Evolutionary conservation across 331 rosid genomes (phyloP), one percentile per base, ranked within the genome.

Genomic region (Rhamnella rubrinervis): DNA sequence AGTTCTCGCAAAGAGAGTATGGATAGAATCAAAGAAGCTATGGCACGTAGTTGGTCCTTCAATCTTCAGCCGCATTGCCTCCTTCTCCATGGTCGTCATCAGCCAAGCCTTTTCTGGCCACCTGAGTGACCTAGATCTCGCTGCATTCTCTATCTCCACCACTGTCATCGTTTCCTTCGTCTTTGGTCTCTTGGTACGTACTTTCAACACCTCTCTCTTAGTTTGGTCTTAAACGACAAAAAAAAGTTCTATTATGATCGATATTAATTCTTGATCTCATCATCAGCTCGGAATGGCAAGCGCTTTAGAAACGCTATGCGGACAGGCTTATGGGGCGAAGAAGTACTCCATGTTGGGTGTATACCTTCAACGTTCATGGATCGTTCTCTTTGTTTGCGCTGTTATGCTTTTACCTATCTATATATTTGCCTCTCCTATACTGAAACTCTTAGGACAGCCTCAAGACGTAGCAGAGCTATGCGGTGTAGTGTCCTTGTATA

Each of bases 1-100:
- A 53, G 23, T 0, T n/a, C 9, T 53, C 8, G 19, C 25, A n/a
- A 7, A 17, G 23, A 53, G 58, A 20, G 58, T 53, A 1, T 53
- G 58, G 58, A 53, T 18, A 17, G 82, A 78, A 16, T 51, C 77
- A 21, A 77, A 59, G 65, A 78, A 71, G 57, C 70, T 78, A 20
- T 71, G 82, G 82, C 25, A 31, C 38, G 10, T 78, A 1, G 74
- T 66, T 7, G 78, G 78, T 10, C 82, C 78, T 0, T 73, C 82
- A 13, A 66, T 72, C 23, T 28, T 72, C 23, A 8, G 65, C 55
- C 77, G 78, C 20, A 15, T 65, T 14, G 53, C 67, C 57, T 2
- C 18, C 46, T 71, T 26, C 63, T 60, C 78, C 38, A 66, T 66
- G 74, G 21, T 0, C 28, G 72, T 66, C n/a, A 66, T 77, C 12